phyloP scores from a whole-genome alignment of 306 rosid species.

The Corylus americana region DNA sequence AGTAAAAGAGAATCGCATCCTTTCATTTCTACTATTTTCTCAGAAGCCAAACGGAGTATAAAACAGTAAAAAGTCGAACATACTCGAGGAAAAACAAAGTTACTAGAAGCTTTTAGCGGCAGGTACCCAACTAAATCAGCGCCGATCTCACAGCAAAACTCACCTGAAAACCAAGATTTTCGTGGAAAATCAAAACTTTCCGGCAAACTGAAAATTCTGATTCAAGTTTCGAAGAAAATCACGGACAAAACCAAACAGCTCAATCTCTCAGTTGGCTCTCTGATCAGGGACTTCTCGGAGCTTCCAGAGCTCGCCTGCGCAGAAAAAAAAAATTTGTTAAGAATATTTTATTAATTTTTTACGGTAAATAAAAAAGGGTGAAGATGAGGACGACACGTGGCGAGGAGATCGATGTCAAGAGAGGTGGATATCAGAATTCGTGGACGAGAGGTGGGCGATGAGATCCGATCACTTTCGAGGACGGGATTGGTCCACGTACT shows the following conservation, averaged over 20 bases:
- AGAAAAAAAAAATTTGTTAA: slow-evolving; percentile 4
- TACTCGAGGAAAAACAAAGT: background rate
- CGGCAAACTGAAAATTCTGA: background rate
- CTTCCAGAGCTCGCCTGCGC: slow-evolving; percentile 37
- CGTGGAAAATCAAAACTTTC: background rate
- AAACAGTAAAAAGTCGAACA: background rate
- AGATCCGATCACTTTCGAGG: slow-evolving; percentile 77
- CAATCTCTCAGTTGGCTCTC: slow-evolving; percentile 24
- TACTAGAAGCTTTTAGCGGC: slow-evolving; percentile 14
- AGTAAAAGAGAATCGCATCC: background rate
- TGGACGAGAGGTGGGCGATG: slow-evolving; percentile 57
- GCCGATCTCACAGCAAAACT: slow-evolving; percentile 27
- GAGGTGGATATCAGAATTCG: slow-evolving; percentile 56
- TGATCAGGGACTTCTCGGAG: slow-evolving; percentile 33
- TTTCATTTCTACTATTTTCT: background rate
- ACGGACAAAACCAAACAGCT: slow-evolving; percentile 3
- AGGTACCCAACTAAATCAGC: background rate
- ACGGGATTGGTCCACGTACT: slow-evolving; percentile 43
- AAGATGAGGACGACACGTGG: slow-evolving; percentile 62
- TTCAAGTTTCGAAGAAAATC: background rate
- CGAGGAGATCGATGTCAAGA: slow-evolving; percentile 17
- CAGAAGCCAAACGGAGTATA: slow-evolving; percentile 6
- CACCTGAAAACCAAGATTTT: slow-evolving; percentile 29
- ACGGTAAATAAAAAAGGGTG: slow-evolving; percentile 22
- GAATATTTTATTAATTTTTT: slow-evolving; percentile 25